phyloP scores from a whole-genome alignment of 805 yeast genomes.

The Candida bentonensis region DNA sequence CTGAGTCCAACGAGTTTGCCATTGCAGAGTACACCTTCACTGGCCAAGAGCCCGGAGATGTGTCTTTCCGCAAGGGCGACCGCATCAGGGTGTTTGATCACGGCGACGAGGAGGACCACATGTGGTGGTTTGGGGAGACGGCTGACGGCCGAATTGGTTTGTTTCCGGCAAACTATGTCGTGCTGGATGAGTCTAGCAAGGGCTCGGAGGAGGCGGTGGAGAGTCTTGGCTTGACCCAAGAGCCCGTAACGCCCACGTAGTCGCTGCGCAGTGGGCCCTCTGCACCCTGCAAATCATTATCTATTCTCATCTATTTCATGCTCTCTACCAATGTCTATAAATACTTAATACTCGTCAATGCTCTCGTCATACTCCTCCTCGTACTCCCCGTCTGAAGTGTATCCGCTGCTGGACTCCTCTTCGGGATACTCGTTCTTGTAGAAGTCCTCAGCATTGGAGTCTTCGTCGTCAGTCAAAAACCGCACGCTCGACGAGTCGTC shows the following conservation, averaged over 20 bases:
- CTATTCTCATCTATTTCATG: conserved; percentile 1
- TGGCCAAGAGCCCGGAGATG: conserved; percentile 25
- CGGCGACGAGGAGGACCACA: conserved; percentile 23
- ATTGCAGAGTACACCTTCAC: conserved; percentile 22
- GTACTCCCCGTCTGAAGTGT: conserved; percentile 15
- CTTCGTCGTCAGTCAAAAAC: conserved; percentile 22
- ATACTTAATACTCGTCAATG: neutral
- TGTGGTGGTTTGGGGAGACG: conserved; percentile 39
- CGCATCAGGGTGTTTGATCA: conserved; percentile 21
- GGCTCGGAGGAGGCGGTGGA: too few relatives aligned
- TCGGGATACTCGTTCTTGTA: conserved; percentile 92
- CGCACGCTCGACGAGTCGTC: conserved; percentile 24
- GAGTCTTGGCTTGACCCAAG: too few relatives aligned
- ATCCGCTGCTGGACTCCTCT: conserved; percentile 45
- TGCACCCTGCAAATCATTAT: too few relatives aligned
- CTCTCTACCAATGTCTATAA: neutral
- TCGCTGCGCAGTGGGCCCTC: too few relatives aligned
- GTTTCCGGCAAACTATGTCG: conserved; percentile 35
- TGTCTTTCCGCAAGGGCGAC: conserved; percentile 25
- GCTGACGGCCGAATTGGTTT: conserved; percentile 28
- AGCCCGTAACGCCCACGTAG: too few relatives aligned
- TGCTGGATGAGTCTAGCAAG: too few relatives aligned
- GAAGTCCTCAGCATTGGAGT: conserved; percentile 64
- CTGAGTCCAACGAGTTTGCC: conserved; percentile 15
- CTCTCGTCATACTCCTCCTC: conserved; percentile 25